These are phyloP conservation scores for Scedosporium boydii DNA, from an alignment of 2,329 filamentous ascomycete species.

Conservation along the genomic window DNA sequence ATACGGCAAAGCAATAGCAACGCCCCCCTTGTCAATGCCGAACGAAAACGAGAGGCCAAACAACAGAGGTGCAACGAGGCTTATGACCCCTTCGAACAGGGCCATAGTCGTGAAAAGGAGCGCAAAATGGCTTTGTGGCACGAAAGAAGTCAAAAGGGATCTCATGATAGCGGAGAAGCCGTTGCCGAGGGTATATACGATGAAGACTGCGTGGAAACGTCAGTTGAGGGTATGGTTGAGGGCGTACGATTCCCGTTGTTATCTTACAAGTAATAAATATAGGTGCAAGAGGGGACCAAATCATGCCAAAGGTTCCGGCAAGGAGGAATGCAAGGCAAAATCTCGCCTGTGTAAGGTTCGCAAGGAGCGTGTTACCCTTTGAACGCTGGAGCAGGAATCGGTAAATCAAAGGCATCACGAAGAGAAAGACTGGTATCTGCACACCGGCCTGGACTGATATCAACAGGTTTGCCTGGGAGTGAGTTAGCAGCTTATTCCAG, in stretches of 20 bases:
- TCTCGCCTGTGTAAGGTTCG: conserved; percentile 6
- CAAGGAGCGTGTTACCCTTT: conserved; percentile 2
- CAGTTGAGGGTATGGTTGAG: neutral
- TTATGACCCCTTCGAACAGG: conserved; percentile 8
- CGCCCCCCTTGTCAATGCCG: conserved; percentile 5
- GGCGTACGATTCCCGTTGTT: neutral
- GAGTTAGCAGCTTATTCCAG: neutral
- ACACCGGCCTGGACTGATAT: conserved; percentile 9
- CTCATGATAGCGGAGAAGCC: conserved; percentile 7
- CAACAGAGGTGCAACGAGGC: conserved; percentile 2
- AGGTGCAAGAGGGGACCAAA: conserved; percentile 1
- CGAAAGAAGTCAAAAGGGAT: conserved; percentile 9
- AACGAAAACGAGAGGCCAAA: conserved; percentile 7
- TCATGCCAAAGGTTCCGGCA: conserved; percentile 6
- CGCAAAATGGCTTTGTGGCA: conserved; percentile 1
- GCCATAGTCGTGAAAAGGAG: conserved; percentile 9
- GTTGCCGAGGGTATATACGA: conserved; percentile 7
- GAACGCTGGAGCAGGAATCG: conserved; percentile 2
- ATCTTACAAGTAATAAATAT: conserved; percentile 7
- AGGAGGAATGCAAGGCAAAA: conserved; percentile 6
- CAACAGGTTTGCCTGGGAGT: conserved; percentile 7
- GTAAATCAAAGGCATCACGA: neutral
- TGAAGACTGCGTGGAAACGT: conserved; percentile 2
- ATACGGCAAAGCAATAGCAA: conserved; percentile 7
- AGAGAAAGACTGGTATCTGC: conserved; percentile 8